Evolutionary conservation across 2,329 filamentous ascomycete genomes (phyloP).

Genomic region (Beauveria asiatica): DNA sequence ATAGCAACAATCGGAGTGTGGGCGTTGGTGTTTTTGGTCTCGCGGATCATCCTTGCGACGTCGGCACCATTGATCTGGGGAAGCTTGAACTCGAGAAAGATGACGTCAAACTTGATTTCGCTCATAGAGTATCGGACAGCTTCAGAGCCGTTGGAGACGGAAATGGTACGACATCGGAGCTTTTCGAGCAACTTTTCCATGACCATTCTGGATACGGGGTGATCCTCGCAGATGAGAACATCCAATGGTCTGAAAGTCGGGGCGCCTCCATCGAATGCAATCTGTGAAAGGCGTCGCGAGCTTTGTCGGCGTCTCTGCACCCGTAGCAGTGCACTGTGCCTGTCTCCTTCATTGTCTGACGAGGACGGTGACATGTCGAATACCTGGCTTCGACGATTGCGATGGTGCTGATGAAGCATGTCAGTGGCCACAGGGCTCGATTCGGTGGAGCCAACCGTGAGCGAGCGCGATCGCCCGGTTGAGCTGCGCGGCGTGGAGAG

Average conservation of each 20-base stretch:
- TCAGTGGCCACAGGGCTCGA: conserved; percentile 66
- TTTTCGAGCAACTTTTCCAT: conserved; percentile 98
- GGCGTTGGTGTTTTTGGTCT: conserved; percentile 90
- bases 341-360: conserved; percentile 92
- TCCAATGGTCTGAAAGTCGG: conserved; percentile 86
- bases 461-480: conserved; percentile 66
- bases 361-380: conserved; percentile 96
- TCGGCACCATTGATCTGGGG: conserved; percentile 93
- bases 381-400: conserved; percentile 87
- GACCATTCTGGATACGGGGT: conserved; percentile 93
- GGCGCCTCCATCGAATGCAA: conserved; percentile 66
- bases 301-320: conserved; percentile 93
- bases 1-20: conserved; percentile 94
- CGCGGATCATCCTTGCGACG: conserved; percentile 93
- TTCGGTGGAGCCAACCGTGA: conserved; percentile 92
- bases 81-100: conserved; percentile 94
- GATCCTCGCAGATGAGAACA: conserved; percentile 93
- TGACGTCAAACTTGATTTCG: conserved; percentile 97
- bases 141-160: conserved; percentile 81
- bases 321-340: conserved; percentile 80
- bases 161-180: conserved; percentile 86
- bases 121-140: conserved; percentile 90
- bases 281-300: conserved; percentile 86
- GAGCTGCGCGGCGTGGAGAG: conserved; percentile 52
- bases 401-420: conserved; percentile 63